A percentile compares a stretch with the other conserved stretches of the same genome.
These are phyloP conservation scores for Aspergillus sp. DNA, from an alignment of 2,329 filamentous ascomycete species.

Conservation along the genomic window DNA sequence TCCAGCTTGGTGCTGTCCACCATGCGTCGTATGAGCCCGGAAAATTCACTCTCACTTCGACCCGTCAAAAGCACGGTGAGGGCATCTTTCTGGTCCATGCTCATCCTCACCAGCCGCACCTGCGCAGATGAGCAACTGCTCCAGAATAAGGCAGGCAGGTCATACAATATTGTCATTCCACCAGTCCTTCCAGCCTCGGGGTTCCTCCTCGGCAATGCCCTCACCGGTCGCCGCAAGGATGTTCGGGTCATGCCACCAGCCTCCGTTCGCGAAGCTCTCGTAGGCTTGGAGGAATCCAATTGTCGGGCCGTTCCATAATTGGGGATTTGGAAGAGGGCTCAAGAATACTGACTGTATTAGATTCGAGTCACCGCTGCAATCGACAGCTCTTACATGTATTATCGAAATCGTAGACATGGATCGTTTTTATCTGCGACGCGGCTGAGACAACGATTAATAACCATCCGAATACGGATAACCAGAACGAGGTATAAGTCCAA, in stretches of 20 bases:
- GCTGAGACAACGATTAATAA: constrained; percentile 28
- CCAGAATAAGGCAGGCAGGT: constrained; percentile 15
- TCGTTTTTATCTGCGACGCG: constrained; percentile 59
- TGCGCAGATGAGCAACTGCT: constrained; percentile 20
- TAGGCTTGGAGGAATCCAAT: constrained; percentile 67
- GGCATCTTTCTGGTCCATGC: constrained; percentile 73
- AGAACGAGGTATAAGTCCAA: constrained; percentile 25
- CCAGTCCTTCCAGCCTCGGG: constrained; percentile 78
- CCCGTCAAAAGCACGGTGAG: constrained; percentile 82
- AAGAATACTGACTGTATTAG: constrained; percentile 59
- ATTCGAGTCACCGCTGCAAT: constrained; percentile 2
- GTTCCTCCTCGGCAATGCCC: constrained; percentile 72
- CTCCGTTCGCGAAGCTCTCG: constrained; percentile 69
- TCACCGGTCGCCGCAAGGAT: constrained; percentile 81
- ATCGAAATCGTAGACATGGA: constrained; percentile 97
- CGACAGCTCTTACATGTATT: constrained; percentile 62
- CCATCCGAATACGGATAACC: background rate
- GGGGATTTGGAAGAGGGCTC: constrained; percentile 78
- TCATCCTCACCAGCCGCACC: constrained; percentile 65
- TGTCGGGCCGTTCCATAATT: constrained; percentile 72
- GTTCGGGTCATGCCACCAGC: constrained; percentile 92
- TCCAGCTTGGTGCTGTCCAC: constrained; percentile 65
- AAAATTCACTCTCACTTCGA: constrained; percentile 66
- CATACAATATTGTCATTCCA: constrained; percentile 86
- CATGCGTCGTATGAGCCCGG: constrained; percentile 73